Base-by-base conservation (phyloP, 1,139 yeast species). In the Pichia sp. region DNA sequence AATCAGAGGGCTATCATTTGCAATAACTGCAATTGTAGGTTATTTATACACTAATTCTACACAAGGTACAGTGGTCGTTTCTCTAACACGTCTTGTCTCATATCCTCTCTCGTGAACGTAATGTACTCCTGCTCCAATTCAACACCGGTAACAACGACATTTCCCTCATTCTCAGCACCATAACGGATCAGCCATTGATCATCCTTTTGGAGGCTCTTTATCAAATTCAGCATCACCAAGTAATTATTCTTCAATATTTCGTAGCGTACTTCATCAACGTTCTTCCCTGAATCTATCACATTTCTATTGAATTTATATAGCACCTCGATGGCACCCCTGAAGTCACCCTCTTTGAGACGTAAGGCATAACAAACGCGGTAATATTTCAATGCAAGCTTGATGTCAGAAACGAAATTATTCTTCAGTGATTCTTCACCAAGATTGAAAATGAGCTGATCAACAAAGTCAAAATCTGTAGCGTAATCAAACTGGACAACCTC, bases 311-410 rank as follows among this genome's bases (percentile, higher is more conserved):
- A 76, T 40, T 65, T 59, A 48, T 76, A 76, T 34, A 77, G 58
- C 1, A 80, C 63, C 47, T 77, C 81, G 20, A 68, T 59, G 1
- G 83, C 74, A 6, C 75, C 74, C 46, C 82, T 58, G 44, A 62
- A 67, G 51, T 75, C 77, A 11, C 64, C 63, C 23, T 49, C 51
- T 26, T 56, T 51, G 22, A 54, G 52, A 46, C 84, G 67, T 69
- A 79, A 72, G 0, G 81, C 60, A 49, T 73, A 75, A 36, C 74
- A 56, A 26, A 72, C 67, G 49, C 77, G 70, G 52, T 72, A 74
- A 44, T 65, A 69, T 44, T 61, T 69, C 31, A 75, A 58, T 0
- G 60, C 42, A 14, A 42, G 36, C 21, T 40, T 43, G 18, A 50
- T 22, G 18, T 55, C 58, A 14, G 46, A 42, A 18, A 42, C 18